Evolutionary conservation across 2,329 filamentous ascomycete genomes (phyloP), one percentile per base, ranked within the genome.

Genomic region (Alternaria hordeiaustralica): DNA sequence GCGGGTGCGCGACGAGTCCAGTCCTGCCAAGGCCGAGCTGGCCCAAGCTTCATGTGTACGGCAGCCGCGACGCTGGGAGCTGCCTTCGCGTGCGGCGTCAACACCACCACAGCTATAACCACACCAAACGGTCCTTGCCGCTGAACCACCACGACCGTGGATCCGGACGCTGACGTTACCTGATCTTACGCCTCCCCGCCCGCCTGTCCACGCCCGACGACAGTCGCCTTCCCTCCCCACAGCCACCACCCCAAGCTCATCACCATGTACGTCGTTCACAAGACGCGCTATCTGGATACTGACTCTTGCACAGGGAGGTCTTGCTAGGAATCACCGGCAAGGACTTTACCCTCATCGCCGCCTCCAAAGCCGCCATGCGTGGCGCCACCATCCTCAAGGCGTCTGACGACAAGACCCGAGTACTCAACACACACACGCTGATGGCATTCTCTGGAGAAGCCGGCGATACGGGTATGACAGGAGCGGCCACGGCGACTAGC

Each of bases 311-410:
- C 63, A 98, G 94, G 96, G 96, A 99, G 89, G 93, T 98, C 81
- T 88, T 99, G 80, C 88, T 99, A 75, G 96, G 96, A 78, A 97
- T 99, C 82, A 97, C 95, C 64, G 96, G 96, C 86, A 97, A 97
- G 87, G 96, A 99, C 88, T 99, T 97, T 83, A 96, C 94, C 85
- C 90, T 99, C 87, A 90, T 99, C 81, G 96, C 94, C 77, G 93
- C 96, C 76, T 98, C 94, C 68, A 98, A 99, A 87, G 96, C 96
- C 79, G 93, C 94, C 76, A 98, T 98, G 94, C 90, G 96, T 85
- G 96, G 96, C 77, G 93, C 94, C 69, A 97, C 95, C 64, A 92
- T 99, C 82, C 90, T 99, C 79, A 99, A 99, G 84, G 89, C 93
- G 62, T 88, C 89, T 71, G 96, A 99, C 83, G 95, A 99, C 88